Percentiles rank a stretch among this genome's conserved stretches.
Evolutionary conservation across 352 stramenopile species (phyloP).

Genomic region (Phytophthora sp.): DNA sequence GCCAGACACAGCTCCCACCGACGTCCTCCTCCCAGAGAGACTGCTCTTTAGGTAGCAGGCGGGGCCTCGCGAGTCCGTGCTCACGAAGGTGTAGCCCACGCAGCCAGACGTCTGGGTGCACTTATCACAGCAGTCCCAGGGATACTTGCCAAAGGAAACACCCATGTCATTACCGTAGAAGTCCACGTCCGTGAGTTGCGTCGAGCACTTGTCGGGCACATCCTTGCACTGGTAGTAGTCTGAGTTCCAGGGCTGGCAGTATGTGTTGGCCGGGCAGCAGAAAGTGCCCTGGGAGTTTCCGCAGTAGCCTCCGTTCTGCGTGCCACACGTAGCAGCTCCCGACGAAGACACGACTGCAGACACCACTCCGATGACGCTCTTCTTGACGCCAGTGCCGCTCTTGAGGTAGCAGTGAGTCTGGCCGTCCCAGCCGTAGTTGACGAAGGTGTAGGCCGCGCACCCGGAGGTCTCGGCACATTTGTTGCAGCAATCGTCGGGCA

Average conservation of each 20-base stretch:
- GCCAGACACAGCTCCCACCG: slow-evolving; percentile 5
- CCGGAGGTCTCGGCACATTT: slow-evolving; percentile 10
- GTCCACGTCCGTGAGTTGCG: slow-evolving; percentile 30
- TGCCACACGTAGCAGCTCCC: too few relatives aligned
- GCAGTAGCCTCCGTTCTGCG: too few relatives aligned
- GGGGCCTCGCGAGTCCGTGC: slow-evolving; percentile 15
- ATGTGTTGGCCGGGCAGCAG: too few relatives aligned
- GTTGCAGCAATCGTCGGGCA: slow-evolving; percentile 12
- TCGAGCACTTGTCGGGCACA: too few relatives aligned
- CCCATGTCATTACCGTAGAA: slow-evolving; percentile 4
- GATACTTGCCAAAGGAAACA: slow-evolving; percentile 10
- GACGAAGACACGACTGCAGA: slow-evolving; percentile 17
- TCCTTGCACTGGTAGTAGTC: too few relatives aligned
- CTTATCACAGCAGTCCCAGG: slow-evolving; percentile 23
- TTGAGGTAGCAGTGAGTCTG: slow-evolving; percentile 30
- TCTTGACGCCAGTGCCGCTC: slow-evolving; percentile 15
- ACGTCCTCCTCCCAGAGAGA: too few relatives aligned
- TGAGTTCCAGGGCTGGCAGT: too few relatives aligned
- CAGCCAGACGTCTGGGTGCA: slow-evolving; percentile 24
- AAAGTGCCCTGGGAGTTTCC: too few relatives aligned
- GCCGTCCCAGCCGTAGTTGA: slow-evolving; percentile 29
- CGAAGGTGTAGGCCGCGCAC: slow-evolving; percentile 26
- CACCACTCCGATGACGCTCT: slow-evolving; percentile 3
- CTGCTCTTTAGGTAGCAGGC: slow-evolving; percentile 39
- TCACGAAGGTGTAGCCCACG: slow-evolving; percentile 23